Base-by-base conservation (phyloP, 2,329 filamentous ascomycete species). In the Verticillium nubilum region DNA sequence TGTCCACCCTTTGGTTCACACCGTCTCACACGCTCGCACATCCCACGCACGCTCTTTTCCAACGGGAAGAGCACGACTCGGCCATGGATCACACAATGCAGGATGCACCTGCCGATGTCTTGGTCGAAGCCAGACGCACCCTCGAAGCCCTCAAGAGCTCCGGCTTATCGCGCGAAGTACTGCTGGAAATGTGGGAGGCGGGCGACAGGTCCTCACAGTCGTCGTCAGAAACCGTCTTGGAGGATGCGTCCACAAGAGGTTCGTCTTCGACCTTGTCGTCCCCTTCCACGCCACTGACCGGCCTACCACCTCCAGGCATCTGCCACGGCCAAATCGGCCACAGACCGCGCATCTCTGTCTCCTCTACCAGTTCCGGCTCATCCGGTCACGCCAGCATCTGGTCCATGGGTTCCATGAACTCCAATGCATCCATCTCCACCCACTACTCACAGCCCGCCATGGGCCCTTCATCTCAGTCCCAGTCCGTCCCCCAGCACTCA, bases 301-400 rank as follows among this genome's bases (percentile, higher is more conserved):
- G 59, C 52, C 29, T 54, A 29, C 42, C 60, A 27, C 13, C 52
- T 42, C 26, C 57, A 53, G 47, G 52, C 17, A 71, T 73, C n/a
- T 69, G 73, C 1, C 76, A 75, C 35, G 70, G 70, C 53, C 75
- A 76, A 26, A 61, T 64, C 60, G 62, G 65, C 37, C 67, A 69
- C 65, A 75, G 76, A 33, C 74, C 76, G 33, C 71, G 76, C 55
- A 78, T 79, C 58, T 78, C 77, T n/a, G 72, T 78, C 33, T 82
- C 80, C 0, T 81, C 80, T 2, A 78, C 78, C 7, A 81, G 78
- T 66, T 79, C 78, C 12, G 76, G 75, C 19, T 81, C 78, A 19
- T 80, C 78, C 4, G 78, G 78, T n/a, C 76, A 79, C 52, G 63
- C 62, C 25, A 64, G 62, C 37, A 64, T 65, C 42, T 65, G 74